Conservation (phyloP, 2,329 filamentous ascomycete species). For the Teratosphaeria zuluensis region DNA sequence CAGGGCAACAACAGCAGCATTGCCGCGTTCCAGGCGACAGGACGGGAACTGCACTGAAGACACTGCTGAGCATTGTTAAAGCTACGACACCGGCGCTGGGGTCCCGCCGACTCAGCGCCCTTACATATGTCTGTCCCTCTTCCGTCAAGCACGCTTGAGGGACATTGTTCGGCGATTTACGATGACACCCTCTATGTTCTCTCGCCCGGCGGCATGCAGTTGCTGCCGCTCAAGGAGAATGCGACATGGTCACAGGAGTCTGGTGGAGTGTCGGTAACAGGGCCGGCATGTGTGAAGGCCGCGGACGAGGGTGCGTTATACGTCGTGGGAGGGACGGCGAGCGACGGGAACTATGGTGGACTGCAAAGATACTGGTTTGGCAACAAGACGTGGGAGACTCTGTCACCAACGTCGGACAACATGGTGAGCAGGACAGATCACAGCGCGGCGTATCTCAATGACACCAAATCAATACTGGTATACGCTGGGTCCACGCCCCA, state of each 20-base stretch:
- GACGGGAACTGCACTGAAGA: not conserved
- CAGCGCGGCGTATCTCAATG: slow-evolving; percentile 63
- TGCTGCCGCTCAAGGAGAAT: slow-evolving; percentile 57
- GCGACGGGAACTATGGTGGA: slow-evolving; percentile 54
- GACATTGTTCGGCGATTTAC: slow-evolving; percentile 73
- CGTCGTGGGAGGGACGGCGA: slow-evolving; percentile 65
- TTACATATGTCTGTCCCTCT: slow-evolving; percentile 58
- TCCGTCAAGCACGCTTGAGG: slow-evolving; percentile 59
- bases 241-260: slow-evolving; percentile 61
- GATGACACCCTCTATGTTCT: slow-evolving; percentile 79
- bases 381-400: slow-evolving; percentile 48
- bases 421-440: slow-evolving; percentile 65
- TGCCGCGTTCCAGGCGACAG: not conserved
- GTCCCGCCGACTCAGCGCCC: not conserved
- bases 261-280: slow-evolving; percentile 60
- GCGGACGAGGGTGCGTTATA: slow-evolving; percentile 57
- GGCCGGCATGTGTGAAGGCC: slow-evolving; percentile 67
- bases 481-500: slow-evolving; percentile 67
- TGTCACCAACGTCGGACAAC: slow-evolving; percentile 41
- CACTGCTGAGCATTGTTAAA: not conserved
- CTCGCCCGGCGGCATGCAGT: slow-evolving; percentile 64
- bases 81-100: not conserved
- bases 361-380: slow-evolving; percentile 60
- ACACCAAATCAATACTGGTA: slow-evolving; percentile 62
- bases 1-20: not conserved